Conservation (phyloP, 2,329 filamentous ascomycete species). For the Zymoseptoria brevis region DNA sequence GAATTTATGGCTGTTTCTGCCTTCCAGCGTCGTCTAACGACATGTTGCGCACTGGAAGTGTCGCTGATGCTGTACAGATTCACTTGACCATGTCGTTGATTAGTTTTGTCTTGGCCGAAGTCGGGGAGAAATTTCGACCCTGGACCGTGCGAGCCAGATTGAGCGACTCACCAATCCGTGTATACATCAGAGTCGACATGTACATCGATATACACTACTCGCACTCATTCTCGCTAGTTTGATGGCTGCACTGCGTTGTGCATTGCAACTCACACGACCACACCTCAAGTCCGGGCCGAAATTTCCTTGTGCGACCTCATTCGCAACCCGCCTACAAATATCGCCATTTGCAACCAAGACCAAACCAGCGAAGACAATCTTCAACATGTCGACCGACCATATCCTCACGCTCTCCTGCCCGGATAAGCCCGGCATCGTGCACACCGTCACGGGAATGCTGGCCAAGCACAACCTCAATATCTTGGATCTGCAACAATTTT, state of each 20-base stretch:
- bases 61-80: too few species aligned
- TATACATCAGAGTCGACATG: background rate
- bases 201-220: background rate
- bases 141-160: background rate
- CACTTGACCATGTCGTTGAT: background rate
- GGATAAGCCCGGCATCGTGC: conserved; percentile 76
- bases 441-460: conserved; percentile 72
- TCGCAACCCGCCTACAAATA: background rate
- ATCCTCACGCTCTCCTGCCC: conserved; percentile 77
- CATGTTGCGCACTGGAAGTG: too few species aligned
- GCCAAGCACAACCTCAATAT: conserved; percentile 69
- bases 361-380: conserved; percentile 1
- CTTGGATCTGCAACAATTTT: conserved; percentile 77
- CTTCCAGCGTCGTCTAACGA: too few species aligned
- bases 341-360: conserved; percentile 5
- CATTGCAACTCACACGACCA: background rate
- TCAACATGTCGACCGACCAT: conserved; percentile 42
- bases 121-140: background rate
- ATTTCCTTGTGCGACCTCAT: background rate
- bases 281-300: background rate
- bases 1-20: too few species aligned
- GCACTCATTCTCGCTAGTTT: background rate
- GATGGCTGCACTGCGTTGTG: conserved; percentile 2
- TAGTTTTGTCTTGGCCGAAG: background rate
- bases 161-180: background rate